Base-by-base conservation (phyloP, 352 stramenopile species). In the Phytophthora pistaciae region DNA sequence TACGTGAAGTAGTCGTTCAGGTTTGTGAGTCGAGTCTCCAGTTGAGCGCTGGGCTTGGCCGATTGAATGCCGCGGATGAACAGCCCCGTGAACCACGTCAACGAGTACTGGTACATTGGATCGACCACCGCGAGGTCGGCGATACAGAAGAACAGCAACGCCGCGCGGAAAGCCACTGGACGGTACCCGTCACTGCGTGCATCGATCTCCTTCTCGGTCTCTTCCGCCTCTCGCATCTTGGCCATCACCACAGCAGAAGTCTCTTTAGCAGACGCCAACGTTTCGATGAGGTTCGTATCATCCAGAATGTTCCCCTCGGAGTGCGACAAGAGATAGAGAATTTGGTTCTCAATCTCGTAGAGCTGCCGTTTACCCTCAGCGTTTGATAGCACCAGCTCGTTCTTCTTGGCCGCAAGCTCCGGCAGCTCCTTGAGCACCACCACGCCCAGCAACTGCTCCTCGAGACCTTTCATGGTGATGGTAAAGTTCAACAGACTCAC, bases 1-100 rank as follows among this genome's bases (percentile, higher is more conserved):
- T 98, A 98, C 13, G 94, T 98, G 57, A 98, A 98, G 54, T 84
- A 98, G 64, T 98, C 90, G 71, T 98, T 98, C 18, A 98, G 79
- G 68, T 96, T 94, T 23, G 81, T 81, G 16, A 98, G 75, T 0
- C 94, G 79, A 61, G 91, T 79, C 21, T 93, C 87, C 0, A 98
- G 77, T 21, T 85, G 23, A 75, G 82, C 23, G 80, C 81, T 60
- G 66, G 84, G 74, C 84, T 70, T 95, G 3, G 93, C 92, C 5
- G 86, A 78, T 64, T 91, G 85, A 49, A 98, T 98, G 16, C 88
- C 88, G 52, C 92, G 91, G 13, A 98, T 80, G 77, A 98, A 98
- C n/a, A 98, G 74, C 8, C 82, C 82, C 3, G 91, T 97, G 64
- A 98, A 98, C 93, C 92, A 98, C 59, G 96, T 93, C 31, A 98